phyloP scores from a whole-genome alignment of 805 yeast genomes.

The Maudiozyma serrabonitensis region DNA sequence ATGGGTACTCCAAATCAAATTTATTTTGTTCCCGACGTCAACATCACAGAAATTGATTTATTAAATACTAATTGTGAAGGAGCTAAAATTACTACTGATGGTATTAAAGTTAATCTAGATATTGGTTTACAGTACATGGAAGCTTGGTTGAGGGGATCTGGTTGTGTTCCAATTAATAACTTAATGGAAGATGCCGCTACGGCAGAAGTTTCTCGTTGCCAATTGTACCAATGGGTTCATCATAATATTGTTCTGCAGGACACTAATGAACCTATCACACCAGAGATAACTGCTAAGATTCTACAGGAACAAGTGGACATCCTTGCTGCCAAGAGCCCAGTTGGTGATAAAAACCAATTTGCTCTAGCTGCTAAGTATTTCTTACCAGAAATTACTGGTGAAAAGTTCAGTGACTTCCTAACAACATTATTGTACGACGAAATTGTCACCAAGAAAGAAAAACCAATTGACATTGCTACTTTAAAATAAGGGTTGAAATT shows the following conservation, averaged over 20 bases:
- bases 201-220: slow-evolving; percentile 78
- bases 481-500: not conserved
- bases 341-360: slow-evolving; percentile 45
- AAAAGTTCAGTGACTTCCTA: slow-evolving; percentile 65
- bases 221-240: slow-evolving; percentile 75
- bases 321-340: slow-evolving; percentile 36
- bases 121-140: slow-evolving; percentile 77
- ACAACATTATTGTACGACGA: slow-evolving; percentile 72
- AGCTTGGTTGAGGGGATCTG: slow-evolving; percentile 77
- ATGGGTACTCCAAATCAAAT: slow-evolving; percentile 82
- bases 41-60: slow-evolving; percentile 37
- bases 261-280: slow-evolving; percentile 47
- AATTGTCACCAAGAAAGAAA: slow-evolving; percentile 19
- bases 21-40: slow-evolving; percentile 36
- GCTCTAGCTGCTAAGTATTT: slow-evolving; percentile 61
- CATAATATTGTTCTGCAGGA: slow-evolving; percentile 55
- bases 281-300: slow-evolving; percentile 47
- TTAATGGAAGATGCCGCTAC: slow-evolving; percentile 89
- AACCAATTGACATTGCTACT: not conserved
- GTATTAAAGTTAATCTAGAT: slow-evolving; percentile 61
- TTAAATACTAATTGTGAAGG: slow-evolving; percentile 54
- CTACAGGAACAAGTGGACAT: slow-evolving; percentile 55
- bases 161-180: slow-evolving; percentile 78
- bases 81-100: slow-evolving; percentile 58
- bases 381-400: slow-evolving; percentile 64